Conservation (phyloP, 2,329 filamentous ascomycete genomes). For the Decorospora gaudefroyi region DNA sequence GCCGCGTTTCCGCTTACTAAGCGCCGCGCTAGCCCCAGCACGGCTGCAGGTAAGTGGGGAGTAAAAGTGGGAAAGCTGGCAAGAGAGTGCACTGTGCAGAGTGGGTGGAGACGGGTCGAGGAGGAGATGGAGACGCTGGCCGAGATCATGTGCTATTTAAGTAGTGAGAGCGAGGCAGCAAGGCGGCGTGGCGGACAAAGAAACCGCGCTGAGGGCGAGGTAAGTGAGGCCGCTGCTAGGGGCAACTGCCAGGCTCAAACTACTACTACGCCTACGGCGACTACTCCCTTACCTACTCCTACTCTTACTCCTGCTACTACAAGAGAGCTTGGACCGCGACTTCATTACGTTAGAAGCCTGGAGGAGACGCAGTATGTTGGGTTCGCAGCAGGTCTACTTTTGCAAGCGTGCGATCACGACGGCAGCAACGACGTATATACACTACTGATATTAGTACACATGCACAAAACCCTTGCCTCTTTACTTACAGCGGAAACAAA, state of each 20-base stretch:
- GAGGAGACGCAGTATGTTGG: no score
- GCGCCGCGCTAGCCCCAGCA: slow-evolving; percentile 32
- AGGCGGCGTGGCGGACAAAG: slow-evolving; percentile 6
- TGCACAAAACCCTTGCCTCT: slow-evolving; percentile 12
- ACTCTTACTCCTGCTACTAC: no score
- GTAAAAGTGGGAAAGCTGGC: slow-evolving; percentile 11
- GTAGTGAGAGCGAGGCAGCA: no score
- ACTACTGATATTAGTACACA: slow-evolving; percentile 10
- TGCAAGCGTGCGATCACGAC: slow-evolving; percentile 11
- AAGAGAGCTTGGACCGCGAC: no score
- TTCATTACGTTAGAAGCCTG: no score
- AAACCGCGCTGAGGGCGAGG: slow-evolving; percentile 7
- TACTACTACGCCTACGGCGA: no score
- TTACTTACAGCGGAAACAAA: slow-evolving; percentile 43
- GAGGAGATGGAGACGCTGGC: slow-evolving; percentile 4
- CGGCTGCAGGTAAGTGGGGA: slow-evolving; percentile 32
- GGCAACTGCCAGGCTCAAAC: slow-evolving; percentile 10
- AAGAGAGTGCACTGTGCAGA: slow-evolving; percentile 24
- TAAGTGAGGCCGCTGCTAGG: slow-evolving; percentile 25
- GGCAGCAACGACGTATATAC: slow-evolving; percentile 16
- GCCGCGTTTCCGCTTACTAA: slow-evolving; percentile 38
- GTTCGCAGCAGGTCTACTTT: no score
- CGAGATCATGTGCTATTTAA: slow-evolving; percentile 10
- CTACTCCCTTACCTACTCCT: no score
- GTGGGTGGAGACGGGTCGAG: slow-evolving; percentile 10